Evolutionary conservation across 768 basidiomycete species (phyloP).

Genomic region (Tricholoma sp.): DNA sequence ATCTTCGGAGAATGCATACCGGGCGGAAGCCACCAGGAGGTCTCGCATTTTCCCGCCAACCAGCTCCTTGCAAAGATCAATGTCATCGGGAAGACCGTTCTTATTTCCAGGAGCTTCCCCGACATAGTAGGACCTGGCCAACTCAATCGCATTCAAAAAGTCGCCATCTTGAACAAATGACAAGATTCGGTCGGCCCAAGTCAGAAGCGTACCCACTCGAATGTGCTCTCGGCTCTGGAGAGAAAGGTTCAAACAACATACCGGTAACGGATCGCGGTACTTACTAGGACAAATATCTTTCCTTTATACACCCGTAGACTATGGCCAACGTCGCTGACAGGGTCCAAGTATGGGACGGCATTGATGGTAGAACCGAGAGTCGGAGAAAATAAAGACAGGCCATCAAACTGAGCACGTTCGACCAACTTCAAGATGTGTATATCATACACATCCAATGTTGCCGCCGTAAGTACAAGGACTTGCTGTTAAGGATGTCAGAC

Average conservation of each 20-base stretch:
- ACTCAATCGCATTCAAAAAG: slow-evolving; percentile 86
- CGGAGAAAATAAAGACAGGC: slow-evolving; percentile 51
- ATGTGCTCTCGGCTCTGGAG: slow-evolving; percentile 61
- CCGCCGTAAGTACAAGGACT: slow-evolving; percentile 56
- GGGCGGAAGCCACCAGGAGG: slow-evolving; percentile 82
- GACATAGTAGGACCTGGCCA: slow-evolving; percentile 76
- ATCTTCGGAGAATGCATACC: slow-evolving; percentile 92
- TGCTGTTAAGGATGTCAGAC: slow-evolving; percentile 41
- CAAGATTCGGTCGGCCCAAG: slow-evolving; percentile 94
- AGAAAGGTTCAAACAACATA: slow-evolving; percentile 2
- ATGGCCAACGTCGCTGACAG: slow-evolving; percentile 52
- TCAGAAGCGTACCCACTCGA: slow-evolving; percentile 78
- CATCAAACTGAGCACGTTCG: slow-evolving; percentile 58
- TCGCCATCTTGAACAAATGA: slow-evolving; percentile 79
- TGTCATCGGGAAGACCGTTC: slow-evolving; percentile 76
- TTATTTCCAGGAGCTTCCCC: slow-evolving; percentile 80
- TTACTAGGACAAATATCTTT: slow-evolving; percentile 85
- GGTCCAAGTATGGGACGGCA: slow-evolving; percentile 43
- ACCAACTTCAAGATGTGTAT: slow-evolving; percentile 48
- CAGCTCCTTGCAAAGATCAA: slow-evolving; percentile 48
- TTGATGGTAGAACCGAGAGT: slow-evolving; percentile 41
- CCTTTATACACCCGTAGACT: slow-evolving; percentile 83
- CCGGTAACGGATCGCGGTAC: slow-evolving; percentile 20
- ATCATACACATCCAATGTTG: slow-evolving; percentile 67
- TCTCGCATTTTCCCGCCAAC: slow-evolving; percentile 75